phyloP scores from a whole-genome alignment of 768 basidiomycete species.

The Hygrophoropsis aurantiaca region DNA sequence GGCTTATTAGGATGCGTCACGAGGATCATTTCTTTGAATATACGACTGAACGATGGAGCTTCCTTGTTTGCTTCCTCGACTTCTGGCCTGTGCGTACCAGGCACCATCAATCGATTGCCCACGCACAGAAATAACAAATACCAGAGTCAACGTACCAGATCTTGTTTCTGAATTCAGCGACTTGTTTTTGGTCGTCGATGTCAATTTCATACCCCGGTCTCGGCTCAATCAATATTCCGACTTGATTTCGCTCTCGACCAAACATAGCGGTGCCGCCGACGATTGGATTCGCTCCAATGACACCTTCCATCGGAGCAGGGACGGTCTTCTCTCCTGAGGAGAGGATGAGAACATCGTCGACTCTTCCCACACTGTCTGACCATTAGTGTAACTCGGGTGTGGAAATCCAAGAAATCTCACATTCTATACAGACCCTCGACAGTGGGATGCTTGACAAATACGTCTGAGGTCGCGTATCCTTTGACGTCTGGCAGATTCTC shows the following conservation, averaged over 20 bases:
- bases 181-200: constrained; percentile 20
- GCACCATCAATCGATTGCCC: neutral
- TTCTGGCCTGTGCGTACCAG: constrained; percentile 24
- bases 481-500: constrained; percentile 36
- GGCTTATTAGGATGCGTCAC: constrained; percentile 42
- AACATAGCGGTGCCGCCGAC: constrained; percentile 39
- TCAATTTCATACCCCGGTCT: constrained; percentile 34
- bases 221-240: constrained; percentile 32
- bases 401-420: too few relatives aligned
- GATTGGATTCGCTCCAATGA: constrained; percentile 16
- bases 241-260: constrained; percentile 30
- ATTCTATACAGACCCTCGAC: constrained; percentile 43
- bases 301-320: constrained; percentile 32
- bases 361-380: constrained; percentile 42
- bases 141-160: constrained; percentile 31
- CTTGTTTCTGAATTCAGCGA: constrained; percentile 33
- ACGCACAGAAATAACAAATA: neutral
- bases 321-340: constrained; percentile 34
- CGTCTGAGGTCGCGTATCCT: constrained; percentile 46
- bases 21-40: constrained; percentile 54
- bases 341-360: constrained; percentile 33
- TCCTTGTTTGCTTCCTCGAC: constrained; percentile 43
- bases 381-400: too few relatives aligned
- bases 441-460: constrained; percentile 44
- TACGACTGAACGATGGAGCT: constrained; percentile 40